Percentiles rank a stretch among this genome's conserved stretches.
Conservation (phyloP, 2,329 filamentous ascomycete genomes). For the Pezicula radicicola region DNA sequence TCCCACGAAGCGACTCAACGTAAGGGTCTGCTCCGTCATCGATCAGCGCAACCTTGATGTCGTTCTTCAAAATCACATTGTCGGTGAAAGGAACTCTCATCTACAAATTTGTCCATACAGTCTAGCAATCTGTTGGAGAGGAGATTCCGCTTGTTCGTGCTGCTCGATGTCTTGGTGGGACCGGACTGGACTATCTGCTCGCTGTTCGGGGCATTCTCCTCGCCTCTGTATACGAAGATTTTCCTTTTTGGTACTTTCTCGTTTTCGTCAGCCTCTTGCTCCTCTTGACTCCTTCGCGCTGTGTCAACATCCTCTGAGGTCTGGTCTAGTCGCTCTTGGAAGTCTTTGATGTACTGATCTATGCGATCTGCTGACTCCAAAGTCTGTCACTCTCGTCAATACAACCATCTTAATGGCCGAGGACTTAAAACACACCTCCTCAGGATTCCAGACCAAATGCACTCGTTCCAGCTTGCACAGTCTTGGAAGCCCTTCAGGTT, state of each 20-base stretch:
- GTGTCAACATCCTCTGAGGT: conserved; percentile 5
- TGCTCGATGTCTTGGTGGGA: not conserved
- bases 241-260: not conserved
- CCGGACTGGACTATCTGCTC: not conserved
- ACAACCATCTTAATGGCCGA: not conserved
- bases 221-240: not conserved
- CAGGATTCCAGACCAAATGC: not conserved
- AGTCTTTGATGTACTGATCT: conserved; percentile 12
- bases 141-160: not conserved
- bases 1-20: conserved; percentile 18
- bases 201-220: not conserved
- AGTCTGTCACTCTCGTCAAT: not conserved
- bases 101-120: conserved; percentile 17
- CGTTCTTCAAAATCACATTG: conserved; percentile 16
- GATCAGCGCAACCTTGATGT: conserved; percentile 33
- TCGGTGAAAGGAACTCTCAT: conserved; percentile 1
- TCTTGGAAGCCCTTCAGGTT: conserved; percentile 20
- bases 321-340: conserved; percentile 12
- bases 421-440: conserved; percentile 8
- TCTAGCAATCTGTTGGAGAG: conserved; percentile 15
- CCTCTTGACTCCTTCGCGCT: not conserved
- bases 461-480: too few relatives aligned
- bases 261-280: not conserved
- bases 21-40: conserved; percentile 35
- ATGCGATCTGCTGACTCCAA: conserved; percentile 13